Percentiles rank a stretch among this genome's conserved stretches.
Conservation (phyloP, 257 asterid genomes). For the Paraleonurus japonicus region DNA sequence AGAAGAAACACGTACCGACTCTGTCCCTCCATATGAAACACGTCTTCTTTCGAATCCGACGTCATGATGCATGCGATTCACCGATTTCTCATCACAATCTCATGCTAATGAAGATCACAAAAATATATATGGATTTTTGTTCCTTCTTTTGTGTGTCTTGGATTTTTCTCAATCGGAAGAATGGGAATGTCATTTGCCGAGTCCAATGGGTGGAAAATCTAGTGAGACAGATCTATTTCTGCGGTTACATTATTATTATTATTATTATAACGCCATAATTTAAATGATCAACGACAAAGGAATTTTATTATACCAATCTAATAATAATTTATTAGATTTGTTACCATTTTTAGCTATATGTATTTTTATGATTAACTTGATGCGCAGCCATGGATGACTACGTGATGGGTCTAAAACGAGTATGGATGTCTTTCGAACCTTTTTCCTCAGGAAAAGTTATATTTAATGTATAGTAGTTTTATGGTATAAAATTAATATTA, state of each 20-base stretch:
- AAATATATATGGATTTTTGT: background rate
- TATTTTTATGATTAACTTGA: too few relatives aligned
- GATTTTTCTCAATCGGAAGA: background rate
- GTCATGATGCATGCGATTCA: conserved; percentile 44
- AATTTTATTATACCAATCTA: too few relatives aligned
- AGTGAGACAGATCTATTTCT: conserved; percentile 16
- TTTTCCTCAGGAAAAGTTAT: too few relatives aligned
- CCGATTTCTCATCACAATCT: conserved; percentile 19
- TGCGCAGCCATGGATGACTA: too few relatives aligned
- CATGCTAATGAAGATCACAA: background rate
- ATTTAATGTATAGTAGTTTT: too few relatives aligned
- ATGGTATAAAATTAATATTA: too few relatives aligned
- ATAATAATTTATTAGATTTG: too few relatives aligned
- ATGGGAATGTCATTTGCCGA: conserved; percentile 23
- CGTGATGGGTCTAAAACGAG: too few relatives aligned
- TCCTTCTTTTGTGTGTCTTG: background rate
- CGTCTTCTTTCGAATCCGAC: conserved; percentile 44
- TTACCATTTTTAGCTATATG: too few relatives aligned
- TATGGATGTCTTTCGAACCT: too few relatives aligned
- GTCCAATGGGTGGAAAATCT: conserved; percentile 30
- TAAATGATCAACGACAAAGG: too few relatives aligned
- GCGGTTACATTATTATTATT: background rate
- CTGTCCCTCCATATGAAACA: conserved; percentile 43
- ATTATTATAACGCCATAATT: too few relatives aligned
- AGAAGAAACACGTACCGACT: conserved; percentile 36